Evolutionary conservation across 352 stramenopile genomes (phyloP), one percentile per base, ranked within the genome.

Genomic region (Peronospora farinosa): DNA sequence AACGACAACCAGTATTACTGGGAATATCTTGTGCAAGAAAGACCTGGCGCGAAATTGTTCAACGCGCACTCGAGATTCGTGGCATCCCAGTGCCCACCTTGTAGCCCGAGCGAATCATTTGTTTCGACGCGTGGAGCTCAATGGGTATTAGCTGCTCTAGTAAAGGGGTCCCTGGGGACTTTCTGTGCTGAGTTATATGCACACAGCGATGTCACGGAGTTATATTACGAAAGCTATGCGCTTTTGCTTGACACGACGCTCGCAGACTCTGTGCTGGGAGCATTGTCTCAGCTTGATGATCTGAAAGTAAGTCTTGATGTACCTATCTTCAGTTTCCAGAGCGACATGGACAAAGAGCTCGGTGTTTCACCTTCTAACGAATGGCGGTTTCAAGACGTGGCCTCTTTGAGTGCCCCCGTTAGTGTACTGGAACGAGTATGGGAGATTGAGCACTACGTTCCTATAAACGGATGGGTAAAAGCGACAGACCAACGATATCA

Each of bases 401-500:
- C 33, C 6, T 67, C 43, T 5, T 47, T 41, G 33, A 57, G 31
- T 40, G 47, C 56, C 13, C 44, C 64, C 1, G 68, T 87, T 8
- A 58, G 74, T 5, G 73, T 91, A 5, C 31, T 91, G 1, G 77
- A 91, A 47, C 71, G 65, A 17, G 78, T 78, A 36, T 88, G 74
- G 73, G 77, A 91, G 47, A 74, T 74, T 2, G 78, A 91, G 41
- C 69, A 73, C 12, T 88, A 88, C 45, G 74, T 89, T 35, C 75
- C 78, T 11, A 74, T 86, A 12, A 75, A 84, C 17, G 78, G 80
- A 2, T 91, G 80, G 80, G 61, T 76, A 8, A 82, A 81, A 52
- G 59, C 66, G 12, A 65, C 66, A 0, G 67, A 83, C 51, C 84
- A 86, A 43, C 66, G 71, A 12, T 62, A 51, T 48, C 55, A 75